Evolutionary conservation across 2,329 filamentous ascomycete species (phyloP).

Genomic region (Dendrostoma leiphaemia): DNA sequence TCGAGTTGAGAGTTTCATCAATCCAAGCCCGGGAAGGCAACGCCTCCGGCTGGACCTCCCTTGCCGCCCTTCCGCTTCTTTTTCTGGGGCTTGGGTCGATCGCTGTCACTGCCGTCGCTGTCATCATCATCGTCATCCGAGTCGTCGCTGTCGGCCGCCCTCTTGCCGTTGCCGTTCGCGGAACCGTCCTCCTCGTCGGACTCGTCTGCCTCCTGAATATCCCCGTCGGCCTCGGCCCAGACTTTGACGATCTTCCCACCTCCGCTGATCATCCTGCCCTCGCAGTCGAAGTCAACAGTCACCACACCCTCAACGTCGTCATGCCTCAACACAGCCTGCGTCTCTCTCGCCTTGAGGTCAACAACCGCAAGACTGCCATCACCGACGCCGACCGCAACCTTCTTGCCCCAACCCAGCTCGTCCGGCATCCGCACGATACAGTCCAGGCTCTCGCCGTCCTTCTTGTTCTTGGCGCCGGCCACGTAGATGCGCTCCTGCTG

Average conservation of each 20-base stretch:
- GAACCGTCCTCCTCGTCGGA: constrained; percentile 44
- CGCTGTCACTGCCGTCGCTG: constrained; percentile 47
- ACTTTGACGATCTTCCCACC: constrained; percentile 86
- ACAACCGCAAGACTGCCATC: constrained; percentile 79
- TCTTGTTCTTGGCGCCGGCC: constrained; percentile 50
- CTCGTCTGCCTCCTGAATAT: constrained; percentile 46
- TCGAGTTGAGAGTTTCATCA: background rate
- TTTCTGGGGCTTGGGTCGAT: constrained; percentile 32
- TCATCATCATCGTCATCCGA: constrained; percentile 41
- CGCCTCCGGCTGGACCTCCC: constrained; percentile 18
- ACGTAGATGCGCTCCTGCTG: constrained; percentile 87
- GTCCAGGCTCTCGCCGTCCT: constrained; percentile 76
- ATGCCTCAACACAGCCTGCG: constrained; percentile 68
- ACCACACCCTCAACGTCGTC: constrained; percentile 87
- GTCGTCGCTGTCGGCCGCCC: constrained; percentile 45
- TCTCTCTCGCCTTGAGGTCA: constrained; percentile 69
- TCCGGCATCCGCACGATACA: constrained; percentile 71
- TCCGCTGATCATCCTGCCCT: constrained; percentile 83
- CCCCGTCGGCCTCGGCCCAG: constrained; percentile 70
- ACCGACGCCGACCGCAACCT: constrained; percentile 76
- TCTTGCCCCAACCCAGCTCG: constrained; percentile 65
- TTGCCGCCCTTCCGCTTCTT: constrained; percentile 46
- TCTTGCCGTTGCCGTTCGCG: constrained; percentile 40
- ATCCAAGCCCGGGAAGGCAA: constrained; percentile 18
- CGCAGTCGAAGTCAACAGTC: constrained; percentile 78